A percentile compares a stretch with the other conserved stretches of the same genome.
phyloP scores from a whole-genome alignment of 768 basidiomycete genomes.

The Boletus speciosus region DNA sequence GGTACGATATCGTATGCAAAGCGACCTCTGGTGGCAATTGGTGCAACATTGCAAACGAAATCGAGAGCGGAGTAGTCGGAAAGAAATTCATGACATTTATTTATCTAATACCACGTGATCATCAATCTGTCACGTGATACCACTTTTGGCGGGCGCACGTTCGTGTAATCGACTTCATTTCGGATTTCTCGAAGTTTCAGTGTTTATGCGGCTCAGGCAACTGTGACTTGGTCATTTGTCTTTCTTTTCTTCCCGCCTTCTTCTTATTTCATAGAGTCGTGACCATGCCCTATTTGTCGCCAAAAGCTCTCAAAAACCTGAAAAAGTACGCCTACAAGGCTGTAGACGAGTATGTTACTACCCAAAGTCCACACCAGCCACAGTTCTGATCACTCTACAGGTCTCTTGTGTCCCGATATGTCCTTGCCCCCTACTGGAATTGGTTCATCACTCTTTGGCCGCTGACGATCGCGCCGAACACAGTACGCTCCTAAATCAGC shows the following conservation, averaged over 20 bases:
- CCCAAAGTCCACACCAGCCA: not conserved
- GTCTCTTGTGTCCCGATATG: slow-evolving; percentile 70
- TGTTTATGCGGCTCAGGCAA: not conserved
- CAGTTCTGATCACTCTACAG: slow-evolving; percentile 35
- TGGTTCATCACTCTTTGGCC: slow-evolving; percentile 92
- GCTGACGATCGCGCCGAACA: slow-evolving; percentile 80
- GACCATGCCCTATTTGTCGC: slow-evolving; percentile 63
- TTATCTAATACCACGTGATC: slow-evolving; percentile 3
- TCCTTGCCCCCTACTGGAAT: slow-evolving; percentile 85
- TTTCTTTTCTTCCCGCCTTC: not conserved
- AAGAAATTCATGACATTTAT: not conserved
- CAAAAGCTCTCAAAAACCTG: slow-evolving; percentile 66
- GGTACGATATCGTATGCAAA: slow-evolving; percentile 45
- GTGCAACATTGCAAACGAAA: slow-evolving; percentile 33
- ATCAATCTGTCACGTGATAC: slow-evolving; percentile 1
- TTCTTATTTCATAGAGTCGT: not conserved
- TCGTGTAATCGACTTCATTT: not conserved
- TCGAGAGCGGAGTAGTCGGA: not conserved
- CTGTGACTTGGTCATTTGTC: not conserved
- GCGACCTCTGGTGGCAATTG: slow-evolving; percentile 57
- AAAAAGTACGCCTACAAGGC: slow-evolving; percentile 77
- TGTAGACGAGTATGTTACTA: slow-evolving; percentile 65
- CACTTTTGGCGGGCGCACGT: not conserved
- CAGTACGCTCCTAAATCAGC: slow-evolving; percentile 46
- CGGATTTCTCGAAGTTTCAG: not conserved